A percentile compares a stretch with the other conserved stretches of the same genome.
phyloP scores from a whole-genome alignment of 345 rosid genomes.

The Brassica incana region DNA sequence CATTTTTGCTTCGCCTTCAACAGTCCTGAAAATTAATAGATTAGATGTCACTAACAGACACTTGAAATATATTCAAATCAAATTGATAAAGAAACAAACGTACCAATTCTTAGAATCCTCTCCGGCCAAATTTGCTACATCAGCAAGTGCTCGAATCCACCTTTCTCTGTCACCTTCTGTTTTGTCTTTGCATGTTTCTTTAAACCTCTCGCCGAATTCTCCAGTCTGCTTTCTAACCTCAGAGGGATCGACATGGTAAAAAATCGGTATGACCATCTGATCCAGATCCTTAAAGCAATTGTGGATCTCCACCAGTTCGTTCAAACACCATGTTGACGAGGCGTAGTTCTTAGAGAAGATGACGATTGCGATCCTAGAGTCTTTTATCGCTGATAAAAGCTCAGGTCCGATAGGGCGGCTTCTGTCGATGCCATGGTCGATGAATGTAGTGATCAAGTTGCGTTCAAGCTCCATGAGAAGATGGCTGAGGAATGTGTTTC shows the following conservation, averaged over 20 bases:
- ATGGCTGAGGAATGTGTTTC: not conserved
- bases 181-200: not conserved
- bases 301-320: not conserved
- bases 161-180: not conserved
- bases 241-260: conserved; percentile 21
- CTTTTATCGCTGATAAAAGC: not conserved
- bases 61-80: not conserved
- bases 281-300: not conserved
- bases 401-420: not conserved
- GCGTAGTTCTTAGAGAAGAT: not conserved
- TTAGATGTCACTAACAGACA: not conserved
- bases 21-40: not conserved
- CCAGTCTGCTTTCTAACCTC: conserved; percentile 11
- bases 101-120: conserved; percentile 16
- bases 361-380: not conserved
- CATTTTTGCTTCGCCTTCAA: conserved; percentile 17
- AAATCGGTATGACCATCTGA: conserved; percentile 17
- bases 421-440: not conserved
- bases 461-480: not conserved
- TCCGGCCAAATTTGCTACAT: conserved; percentile 17
- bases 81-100: not conserved
- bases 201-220: not conserved
- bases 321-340: not conserved
- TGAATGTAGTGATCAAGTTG: not conserved
- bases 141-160: not conserved